Percentiles rank a stretch among this genome's conserved stretches.
These are phyloP conservation scores for Schizosaccharomyces cryophilus DNA, from an alignment of 805 yeast species.

Conservation along the genomic window DNA sequence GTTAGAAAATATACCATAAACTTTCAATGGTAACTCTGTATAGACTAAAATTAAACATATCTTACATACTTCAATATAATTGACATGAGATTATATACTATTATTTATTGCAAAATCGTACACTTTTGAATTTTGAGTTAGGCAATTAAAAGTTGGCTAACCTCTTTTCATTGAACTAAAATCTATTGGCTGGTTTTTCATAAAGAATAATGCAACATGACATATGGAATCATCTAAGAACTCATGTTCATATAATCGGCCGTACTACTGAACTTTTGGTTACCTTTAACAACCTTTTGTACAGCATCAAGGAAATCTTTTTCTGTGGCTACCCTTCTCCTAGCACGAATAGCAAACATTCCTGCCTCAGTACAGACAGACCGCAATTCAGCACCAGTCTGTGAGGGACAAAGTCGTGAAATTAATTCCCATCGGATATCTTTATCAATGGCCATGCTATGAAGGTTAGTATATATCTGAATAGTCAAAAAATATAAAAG, in stretches of 20 bases:
- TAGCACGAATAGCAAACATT: slow-evolving; percentile 95
- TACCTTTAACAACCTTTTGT: slow-evolving; percentile 94
- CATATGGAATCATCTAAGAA: background rate
- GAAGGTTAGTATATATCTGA: too few species aligned
- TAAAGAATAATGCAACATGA: background rate
- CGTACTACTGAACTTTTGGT: slow-evolving; percentile 89
- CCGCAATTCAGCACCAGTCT: slow-evolving; percentile 95
- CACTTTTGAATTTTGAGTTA: too few species aligned
- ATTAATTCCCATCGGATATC: slow-evolving; percentile 96
- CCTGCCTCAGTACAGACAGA: slow-evolving; percentile 99
- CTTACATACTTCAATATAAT: too few species aligned
- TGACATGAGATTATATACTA: too few species aligned
- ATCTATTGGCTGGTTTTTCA: background rate
- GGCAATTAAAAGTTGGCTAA: too few species aligned
- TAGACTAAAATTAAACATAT: too few species aligned
- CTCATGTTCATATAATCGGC: slow-evolving; percentile 75
- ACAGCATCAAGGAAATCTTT: slow-evolving; percentile 95
- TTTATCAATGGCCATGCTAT: slow-evolving; percentile 85
- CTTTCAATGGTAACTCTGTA: too few species aligned
- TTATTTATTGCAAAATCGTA: too few species aligned
- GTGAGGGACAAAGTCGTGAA: slow-evolving; percentile 89
- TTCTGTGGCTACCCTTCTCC: slow-evolving; percentile 94
- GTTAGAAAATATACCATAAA: too few species aligned
- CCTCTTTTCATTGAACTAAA: too few species aligned
- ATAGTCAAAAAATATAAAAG: too few species aligned